Evolutionary conservation across 164 flowering plant genomes (phyloP), one percentile per base, ranked within the genome.

Genomic region (Tetrastigma voinierianum): DNA sequence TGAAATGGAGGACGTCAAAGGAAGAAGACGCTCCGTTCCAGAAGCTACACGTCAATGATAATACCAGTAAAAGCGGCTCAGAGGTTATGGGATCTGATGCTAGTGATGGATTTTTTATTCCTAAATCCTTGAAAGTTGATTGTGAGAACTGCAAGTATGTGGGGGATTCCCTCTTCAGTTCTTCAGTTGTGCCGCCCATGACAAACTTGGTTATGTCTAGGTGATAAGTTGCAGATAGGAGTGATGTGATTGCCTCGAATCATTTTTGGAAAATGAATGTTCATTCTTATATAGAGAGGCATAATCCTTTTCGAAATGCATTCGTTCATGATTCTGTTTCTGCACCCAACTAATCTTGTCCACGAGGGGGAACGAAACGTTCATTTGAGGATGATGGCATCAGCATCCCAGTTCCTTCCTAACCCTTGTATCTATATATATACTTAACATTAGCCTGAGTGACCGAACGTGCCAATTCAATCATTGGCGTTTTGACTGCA

Each of bases 191-290:
- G 58, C 80, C 87, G 11, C 75, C 81, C 40, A 67, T 87, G 67
- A 62, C 93, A 25, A 87, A 73, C 84, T 73, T 91, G 83, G 96
- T 93, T 13, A 80, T 93, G 96, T 87, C 93, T 21, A 79, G 85
- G 73, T 89, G 83, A 90, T 32, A 16, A 24, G 63, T 45, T 20
- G 23, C 51, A 15, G 23, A 43, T 54, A 3, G n/a, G n/a, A n/a
- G n/a, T n/a, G n/a, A n/a, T n/a, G n/a, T n/a, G n/a, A n/a, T n/a
- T n/a, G n/a, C n/a, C n/a, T n/a, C n/a, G n/a, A n/a, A n/a, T n/a
- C n/a, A 32, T 4, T 32, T 32, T 3, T 32, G 40, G 40, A 32
- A 32, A 18, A 25, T 14, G 25, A 4, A 46, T n/a, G 16, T 47
- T 23, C 25, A 10, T 12, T 15, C 15, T 48, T 47, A 16, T 60